Conservation (phyloP, 83 land plant genomes). For the Picea mariana region DNA sequence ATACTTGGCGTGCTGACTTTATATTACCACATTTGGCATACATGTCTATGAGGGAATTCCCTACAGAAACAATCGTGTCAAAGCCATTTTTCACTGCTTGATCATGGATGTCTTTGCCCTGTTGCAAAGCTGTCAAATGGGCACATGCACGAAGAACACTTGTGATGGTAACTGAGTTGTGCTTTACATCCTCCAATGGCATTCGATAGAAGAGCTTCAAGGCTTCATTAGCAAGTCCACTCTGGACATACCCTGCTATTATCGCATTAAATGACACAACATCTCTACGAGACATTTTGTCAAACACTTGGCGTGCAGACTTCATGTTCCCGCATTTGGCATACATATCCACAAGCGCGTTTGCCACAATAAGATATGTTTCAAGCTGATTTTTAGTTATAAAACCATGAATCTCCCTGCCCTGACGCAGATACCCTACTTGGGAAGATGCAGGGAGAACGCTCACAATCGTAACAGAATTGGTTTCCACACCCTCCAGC, state of each 20-base stretch:
- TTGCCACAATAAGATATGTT: slow-evolving; percentile 22
- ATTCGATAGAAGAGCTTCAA: slow-evolving; percentile 25
- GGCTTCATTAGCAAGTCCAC: slow-evolving; percentile 29
- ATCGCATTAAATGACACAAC: slow-evolving; percentile 27
- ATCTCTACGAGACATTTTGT: slow-evolving; percentile 29
- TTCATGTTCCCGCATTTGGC: slow-evolving; percentile 24
- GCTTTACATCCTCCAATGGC: slow-evolving; percentile 23
- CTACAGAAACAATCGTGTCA: slow-evolving; percentile 21
- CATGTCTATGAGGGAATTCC: slow-evolving; percentile 33
- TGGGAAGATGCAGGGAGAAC: slow-evolving; percentile 14
- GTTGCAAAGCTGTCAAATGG: slow-evolving; percentile 28
- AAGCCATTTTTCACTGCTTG: slow-evolving; percentile 16
- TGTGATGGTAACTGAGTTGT: slow-evolving; percentile 23
- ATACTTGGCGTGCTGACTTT: slow-evolving; percentile 1
- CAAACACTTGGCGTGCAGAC: slow-evolving; percentile 23
- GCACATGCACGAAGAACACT: slow-evolving; percentile 38
- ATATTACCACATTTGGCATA: slow-evolving; percentile 23
- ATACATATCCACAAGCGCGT: slow-evolving; percentile 36
- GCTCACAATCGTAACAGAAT: slow-evolving; percentile 13
- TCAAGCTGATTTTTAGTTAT: slow-evolving; percentile 20
- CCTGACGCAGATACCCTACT: slow-evolving; percentile 10
- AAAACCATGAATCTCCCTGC: slow-evolving; percentile 22
- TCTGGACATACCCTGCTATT: slow-evolving; percentile 21
- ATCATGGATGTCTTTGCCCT: slow-evolving; percentile 11
- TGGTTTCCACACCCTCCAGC: not conserved